Evolutionary conservation across 2,329 filamentous ascomycete species (phyloP), one percentile per base, ranked within the genome.

Genomic region (Clathrospora elynae): DNA sequence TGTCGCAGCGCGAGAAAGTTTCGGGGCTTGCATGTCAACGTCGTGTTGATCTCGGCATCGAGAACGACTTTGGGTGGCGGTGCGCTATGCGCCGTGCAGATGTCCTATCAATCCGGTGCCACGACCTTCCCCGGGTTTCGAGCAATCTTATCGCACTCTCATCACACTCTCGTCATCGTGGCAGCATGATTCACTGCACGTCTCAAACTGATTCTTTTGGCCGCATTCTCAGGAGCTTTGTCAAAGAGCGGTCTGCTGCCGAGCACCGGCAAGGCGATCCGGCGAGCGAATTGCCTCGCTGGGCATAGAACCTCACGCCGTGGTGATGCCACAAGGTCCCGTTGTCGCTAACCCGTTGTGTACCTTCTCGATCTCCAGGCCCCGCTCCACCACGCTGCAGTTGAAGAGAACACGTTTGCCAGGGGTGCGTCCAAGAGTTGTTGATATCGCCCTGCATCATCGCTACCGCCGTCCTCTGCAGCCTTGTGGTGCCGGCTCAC

Each of bases 1-100:
- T 42, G 51, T 42, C 36, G 46, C 51, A 35, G 49, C 37, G 53
- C 56, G 56, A 57, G 57, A 59, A 59, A 61, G 57, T 65, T 63
- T 57, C 54, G 55, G 48, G 37, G 33, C 53, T 49, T 48, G 42
- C 35, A 46, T 55, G 46, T 38, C 46, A 37, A 28, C 14, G 31
- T 34, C 39, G 41, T 40, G 55, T 38, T 54, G 60, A 60, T 61
- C 55, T 51, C 59, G 54, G 50, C 50, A 33, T 46, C 49, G 47
- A 51, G 47, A 52, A 47, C 39, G 29, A 25, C 39, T 24, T n/a
- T 41, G 46, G 40, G 61, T 61, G 61, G 59, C 59, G 55, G 45
- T 50, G 49, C 53, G 22, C 44, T 46, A 37, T 44, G 30, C 44
- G 31, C 24, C 31, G 14, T 35, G 28, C 33, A 35, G 18, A 46